Percentiles rank a stretch among this genome's conserved stretches.
Evolutionary conservation across 2,329 filamentous ascomycete species (phyloP).

Genomic region (Talaromyces sp.): DNA sequence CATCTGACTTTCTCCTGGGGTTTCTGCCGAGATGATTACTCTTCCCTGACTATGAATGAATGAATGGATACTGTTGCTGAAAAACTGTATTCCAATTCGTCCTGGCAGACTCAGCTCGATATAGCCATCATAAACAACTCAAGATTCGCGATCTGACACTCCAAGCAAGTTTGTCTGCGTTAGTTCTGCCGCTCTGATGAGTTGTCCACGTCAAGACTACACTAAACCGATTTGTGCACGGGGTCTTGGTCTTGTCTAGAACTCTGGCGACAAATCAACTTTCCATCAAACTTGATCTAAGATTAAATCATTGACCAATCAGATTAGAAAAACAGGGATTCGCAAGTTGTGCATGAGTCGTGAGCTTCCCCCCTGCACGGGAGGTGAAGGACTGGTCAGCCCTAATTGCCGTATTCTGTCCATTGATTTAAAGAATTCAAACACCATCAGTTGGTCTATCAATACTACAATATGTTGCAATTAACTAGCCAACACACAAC

Average conservation of each 20-base stretch:
- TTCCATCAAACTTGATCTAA: too few species aligned
- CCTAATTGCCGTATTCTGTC: neutral
- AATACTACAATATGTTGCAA: too few species aligned
- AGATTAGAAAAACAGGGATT: neutral
- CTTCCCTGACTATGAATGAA: neutral
- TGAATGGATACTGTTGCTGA: neutral
- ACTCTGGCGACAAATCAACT: neutral
- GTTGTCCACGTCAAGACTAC: neutral
- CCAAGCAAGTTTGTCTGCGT: neutral
- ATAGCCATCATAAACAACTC: neutral
- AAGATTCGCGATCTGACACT: neutral
- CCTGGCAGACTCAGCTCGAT: neutral
- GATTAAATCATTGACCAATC: neutral
- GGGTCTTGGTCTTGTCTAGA: too few species aligned
- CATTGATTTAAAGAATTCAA: neutral
- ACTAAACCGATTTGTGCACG: neutral
- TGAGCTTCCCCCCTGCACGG: neutral
- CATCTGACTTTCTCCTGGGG: neutral
- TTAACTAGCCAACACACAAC: too few species aligned
- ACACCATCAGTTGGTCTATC: too few species aligned
- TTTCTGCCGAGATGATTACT: neutral
- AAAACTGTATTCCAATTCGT: neutral
- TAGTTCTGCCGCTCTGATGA: neutral
- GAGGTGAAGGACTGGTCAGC: neutral
- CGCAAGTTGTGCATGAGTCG: neutral